A percentile compares a stretch with the other conserved stretches of the same genome.
phyloP scores from a whole-genome alignment of 179 eudicot species.

The Silene vulgaris region DNA sequence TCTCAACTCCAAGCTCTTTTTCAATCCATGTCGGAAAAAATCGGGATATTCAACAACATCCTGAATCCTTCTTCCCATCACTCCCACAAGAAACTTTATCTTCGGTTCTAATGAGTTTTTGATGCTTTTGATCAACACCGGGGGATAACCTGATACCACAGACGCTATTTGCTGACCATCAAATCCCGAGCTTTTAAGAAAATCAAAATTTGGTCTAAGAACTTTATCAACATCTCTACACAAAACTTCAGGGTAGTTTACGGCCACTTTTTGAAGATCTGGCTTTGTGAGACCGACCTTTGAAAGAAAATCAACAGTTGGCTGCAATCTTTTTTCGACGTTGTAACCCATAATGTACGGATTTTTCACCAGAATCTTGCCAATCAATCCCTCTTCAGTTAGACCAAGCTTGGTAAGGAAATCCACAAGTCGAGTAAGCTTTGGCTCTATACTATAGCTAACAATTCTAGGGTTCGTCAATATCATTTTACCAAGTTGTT shows the following conservation, averaged over 20 bases:
- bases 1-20: conserved; percentile 69
- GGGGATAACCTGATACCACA: conserved; percentile 79
- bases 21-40: conserved; percentile 73
- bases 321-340: conserved; percentile 68
- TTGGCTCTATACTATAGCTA: conserved; percentile 82
- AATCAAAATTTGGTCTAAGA: conserved; percentile 59
- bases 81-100: conserved; percentile 67
- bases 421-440: conserved; percentile 58
- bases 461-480: conserved; percentile 77
- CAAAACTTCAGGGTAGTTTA: conserved; percentile 72
- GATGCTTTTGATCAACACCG: conserved; percentile 78
- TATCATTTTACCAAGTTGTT: conserved; percentile 81
- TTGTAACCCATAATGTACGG: conserved; percentile 88
- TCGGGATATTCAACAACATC: conserved; percentile 81
- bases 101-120: conserved; percentile 83
- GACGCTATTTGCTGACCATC: conserved; percentile 52
- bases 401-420: conserved; percentile 69
- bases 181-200: conserved; percentile 58
- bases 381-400: conserved; percentile 61
- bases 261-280: conserved; percentile 61
- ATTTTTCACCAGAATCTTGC: conserved; percentile 70
- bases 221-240: conserved; percentile 82
- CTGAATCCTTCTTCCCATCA: conserved; percentile 69
- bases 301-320: conserved; percentile 69
- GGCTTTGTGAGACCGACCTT: conserved; percentile 58